These are phyloP conservation scores for Alternaria angustiovoidea DNA, from an alignment of 2,329 filamentous ascomycete species.

Conservation along the genomic window DNA sequence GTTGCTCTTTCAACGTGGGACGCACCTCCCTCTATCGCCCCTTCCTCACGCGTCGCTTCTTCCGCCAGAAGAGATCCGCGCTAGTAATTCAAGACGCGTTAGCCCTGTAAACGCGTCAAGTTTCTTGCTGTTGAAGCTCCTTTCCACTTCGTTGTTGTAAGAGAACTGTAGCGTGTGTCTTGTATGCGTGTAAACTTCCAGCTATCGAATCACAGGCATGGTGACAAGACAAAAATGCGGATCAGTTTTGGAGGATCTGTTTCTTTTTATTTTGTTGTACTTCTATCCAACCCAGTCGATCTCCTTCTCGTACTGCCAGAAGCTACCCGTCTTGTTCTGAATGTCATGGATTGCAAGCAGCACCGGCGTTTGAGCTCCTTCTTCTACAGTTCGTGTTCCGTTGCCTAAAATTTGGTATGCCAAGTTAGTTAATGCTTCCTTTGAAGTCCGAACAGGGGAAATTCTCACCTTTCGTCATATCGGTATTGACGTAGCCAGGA, in stretches of 20 bases:
- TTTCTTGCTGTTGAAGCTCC: background rate
- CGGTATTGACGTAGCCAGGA: slow-evolving; percentile 58
- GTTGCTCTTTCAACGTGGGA: no score
- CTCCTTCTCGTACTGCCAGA: slow-evolving; percentile 52
- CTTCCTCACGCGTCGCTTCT: background rate
- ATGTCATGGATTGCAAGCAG: slow-evolving; percentile 54
- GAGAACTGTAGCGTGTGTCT: no score
- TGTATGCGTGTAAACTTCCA: no score
- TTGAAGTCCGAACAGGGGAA: background rate
- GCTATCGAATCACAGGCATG: background rate
- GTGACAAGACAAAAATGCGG: background rate
- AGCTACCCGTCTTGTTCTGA: slow-evolving; percentile 45
- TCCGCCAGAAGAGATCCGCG: background rate
- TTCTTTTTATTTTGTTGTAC: background rate
- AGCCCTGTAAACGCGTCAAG: background rate
- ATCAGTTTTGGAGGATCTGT: no score
- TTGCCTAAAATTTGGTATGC: slow-evolving; percentile 22
- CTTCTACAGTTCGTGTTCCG: slow-evolving; percentile 51
- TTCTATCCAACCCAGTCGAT: slow-evolving; percentile 51
- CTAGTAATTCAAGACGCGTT: background rate
- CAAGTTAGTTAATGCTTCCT: background rate
- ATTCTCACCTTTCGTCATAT: slow-evolving; percentile 52
- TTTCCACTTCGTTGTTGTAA: no score
- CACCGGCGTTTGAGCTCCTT: slow-evolving; percentile 57
- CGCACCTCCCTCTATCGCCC: background rate